Evolutionary conservation across 495 filamentous ascomycete species (phyloP).

Genomic region (Penicillium silybi): DNA sequence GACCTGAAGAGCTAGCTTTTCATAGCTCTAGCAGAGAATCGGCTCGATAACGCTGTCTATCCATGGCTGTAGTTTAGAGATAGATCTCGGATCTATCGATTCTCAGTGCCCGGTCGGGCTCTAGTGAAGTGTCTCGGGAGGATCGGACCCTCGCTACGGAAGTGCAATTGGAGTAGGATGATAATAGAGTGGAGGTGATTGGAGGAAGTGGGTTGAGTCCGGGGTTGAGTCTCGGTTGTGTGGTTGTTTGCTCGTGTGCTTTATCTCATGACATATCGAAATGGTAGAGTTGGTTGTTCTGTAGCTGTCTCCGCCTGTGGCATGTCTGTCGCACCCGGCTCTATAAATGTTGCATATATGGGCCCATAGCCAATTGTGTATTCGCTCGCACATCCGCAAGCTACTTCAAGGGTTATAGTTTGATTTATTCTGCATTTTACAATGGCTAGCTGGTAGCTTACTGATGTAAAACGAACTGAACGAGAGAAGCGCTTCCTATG

Average conservation of each 20-base stretch:
- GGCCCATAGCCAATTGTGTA: neutral
- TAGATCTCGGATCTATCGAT: constrained; percentile 15
- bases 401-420: neutral
- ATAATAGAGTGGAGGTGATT: constrained; percentile 8
- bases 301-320: neutral
- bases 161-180: constrained; percentile 3
- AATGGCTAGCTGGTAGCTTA: neutral
- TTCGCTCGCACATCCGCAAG: neutral
- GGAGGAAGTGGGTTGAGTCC: constrained; percentile 2
- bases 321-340: neutral
- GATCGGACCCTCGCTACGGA: constrained; percentile 3
- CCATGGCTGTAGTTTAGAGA: constrained; percentile 4
- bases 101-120: constrained; percentile 7
- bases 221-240: constrained; percentile 4
- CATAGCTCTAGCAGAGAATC: constrained; percentile 13
- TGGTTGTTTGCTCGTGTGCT: constrained; percentile 8
- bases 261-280: constrained; percentile 1
- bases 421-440: neutral
- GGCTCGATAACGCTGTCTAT: constrained; percentile 11
- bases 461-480: neutral
- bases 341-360: neutral
- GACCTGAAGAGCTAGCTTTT: constrained; percentile 14
- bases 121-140: constrained; percentile 6
- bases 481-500: neutral
- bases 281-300: neutral